Evolutionary conservation across 441 rosid species (phyloP).

Genomic region (Croton laevigatus): DNA sequence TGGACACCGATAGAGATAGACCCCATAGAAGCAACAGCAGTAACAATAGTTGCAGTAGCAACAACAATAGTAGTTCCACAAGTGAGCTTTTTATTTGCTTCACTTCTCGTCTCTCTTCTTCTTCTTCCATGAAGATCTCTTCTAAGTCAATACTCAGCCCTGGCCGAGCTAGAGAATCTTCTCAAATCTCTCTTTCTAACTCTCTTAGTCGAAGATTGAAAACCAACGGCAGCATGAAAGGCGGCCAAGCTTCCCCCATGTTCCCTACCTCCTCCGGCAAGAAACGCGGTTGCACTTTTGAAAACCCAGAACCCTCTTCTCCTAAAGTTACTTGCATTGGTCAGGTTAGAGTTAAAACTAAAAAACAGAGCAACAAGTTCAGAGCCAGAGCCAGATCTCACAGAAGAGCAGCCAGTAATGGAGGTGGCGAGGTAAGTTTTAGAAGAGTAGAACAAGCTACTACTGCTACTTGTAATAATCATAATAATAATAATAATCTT

Average conservation of each 20-base stretch:
- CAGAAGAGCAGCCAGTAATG: conserved; percentile 29
- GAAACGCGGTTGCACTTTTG: conserved; percentile 58
- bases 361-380: conserved; percentile 75
- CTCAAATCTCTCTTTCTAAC: conserved; percentile 71
- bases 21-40: conserved; percentile 64
- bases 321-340: conserved; percentile 96
- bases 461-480: no score
- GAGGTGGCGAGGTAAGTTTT: conserved; percentile 61
- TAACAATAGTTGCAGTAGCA: conserved; percentile 24
- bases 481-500: not conserved
- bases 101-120: conserved; percentile 69
- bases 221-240: conserved; percentile 65
- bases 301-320: conserved; percentile 77
- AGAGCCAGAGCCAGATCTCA: conserved; percentile 66
- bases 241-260: conserved; percentile 83
- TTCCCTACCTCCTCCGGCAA: conserved; percentile 47
- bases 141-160: conserved; percentile 77
- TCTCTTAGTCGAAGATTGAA: conserved; percentile 72
- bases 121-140: conserved; percentile 81
- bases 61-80: conserved; percentile 21
- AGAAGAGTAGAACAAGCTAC: conserved; percentile 47
- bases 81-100: conserved; percentile 80
- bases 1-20: conserved; percentile 71
- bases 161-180: conserved; percentile 43
- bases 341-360: conserved; percentile 88